phyloP scores from a whole-genome alignment of 495 filamentous ascomycete genomes.

The Lentithecium fluviatile region DNA sequence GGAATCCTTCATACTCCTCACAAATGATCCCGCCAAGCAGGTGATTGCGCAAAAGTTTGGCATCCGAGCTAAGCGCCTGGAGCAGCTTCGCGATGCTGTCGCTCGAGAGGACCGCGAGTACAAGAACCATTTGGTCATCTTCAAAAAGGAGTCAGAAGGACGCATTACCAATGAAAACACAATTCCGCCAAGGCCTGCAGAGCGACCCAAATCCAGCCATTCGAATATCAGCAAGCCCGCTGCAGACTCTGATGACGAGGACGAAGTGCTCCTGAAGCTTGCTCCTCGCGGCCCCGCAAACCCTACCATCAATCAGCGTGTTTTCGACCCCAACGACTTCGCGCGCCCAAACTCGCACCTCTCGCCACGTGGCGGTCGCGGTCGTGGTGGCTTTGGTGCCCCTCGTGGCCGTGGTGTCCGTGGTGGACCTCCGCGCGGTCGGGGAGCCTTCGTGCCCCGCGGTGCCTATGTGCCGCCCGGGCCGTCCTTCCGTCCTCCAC shows the following conservation, averaged over 20 bases:
- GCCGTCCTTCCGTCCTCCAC: conserved; percentile 22
- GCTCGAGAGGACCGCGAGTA: conserved; percentile 60
- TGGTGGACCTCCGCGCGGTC: conserved; percentile 16
- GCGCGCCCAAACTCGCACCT: conserved; percentile 28
- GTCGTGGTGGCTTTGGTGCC: conserved; percentile 18
- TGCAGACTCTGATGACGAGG: conserved; percentile 55
- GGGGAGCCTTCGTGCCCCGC: conserved; percentile 25
- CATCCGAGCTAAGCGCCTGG: conserved; percentile 58
- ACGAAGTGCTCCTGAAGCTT: conserved; percentile 54
- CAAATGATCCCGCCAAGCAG: conserved; percentile 57
- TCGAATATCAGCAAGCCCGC: conserved; percentile 40
- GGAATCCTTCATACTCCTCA: conserved; percentile 54
- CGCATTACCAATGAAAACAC: conserved; percentile 37
- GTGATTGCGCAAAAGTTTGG: conserved; percentile 61
- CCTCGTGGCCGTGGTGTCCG: conserved; percentile 25
- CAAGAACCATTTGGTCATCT: conserved; percentile 54
- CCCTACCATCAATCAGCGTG: conserved; percentile 24
- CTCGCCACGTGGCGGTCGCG: conserved; percentile 27
- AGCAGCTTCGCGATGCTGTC: conserved; percentile 59
- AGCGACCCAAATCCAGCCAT: conserved; percentile 45
- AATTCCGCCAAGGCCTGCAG: not conserved
- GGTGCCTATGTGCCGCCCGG: conserved; percentile 27
- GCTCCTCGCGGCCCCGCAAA: conserved; percentile 43
- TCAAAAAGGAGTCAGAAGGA: conserved; percentile 46
- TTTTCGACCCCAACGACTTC: conserved; percentile 45